Percentiles rank a stretch among this genome's conserved stretches.
Evolutionary conservation across 2,329 filamentous ascomycete genomes (phyloP).

Genomic region (Xylogone sp.): DNA sequence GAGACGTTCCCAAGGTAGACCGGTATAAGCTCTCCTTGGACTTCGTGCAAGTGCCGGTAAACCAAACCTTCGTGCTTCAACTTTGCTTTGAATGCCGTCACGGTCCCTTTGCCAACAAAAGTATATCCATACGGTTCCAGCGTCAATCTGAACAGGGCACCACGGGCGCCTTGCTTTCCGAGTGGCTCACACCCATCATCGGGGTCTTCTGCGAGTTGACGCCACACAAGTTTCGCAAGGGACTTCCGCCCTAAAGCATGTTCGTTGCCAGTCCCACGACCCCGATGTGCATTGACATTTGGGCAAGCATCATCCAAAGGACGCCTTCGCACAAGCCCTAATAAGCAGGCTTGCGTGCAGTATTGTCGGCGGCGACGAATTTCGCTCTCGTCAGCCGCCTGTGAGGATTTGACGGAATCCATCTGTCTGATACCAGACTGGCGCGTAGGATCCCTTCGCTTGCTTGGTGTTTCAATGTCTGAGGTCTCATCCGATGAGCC

Average conservation of each 20-base stretch:
- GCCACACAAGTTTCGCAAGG: slow-evolving; percentile 10
- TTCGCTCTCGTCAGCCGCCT: slow-evolving; percentile 13
- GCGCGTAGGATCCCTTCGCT: too few relatives aligned
- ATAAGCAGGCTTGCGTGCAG: slow-evolving; percentile 14
- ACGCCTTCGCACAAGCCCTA: slow-evolving; percentile 14
- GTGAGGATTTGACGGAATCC: too few relatives aligned
- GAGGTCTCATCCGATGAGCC: too few relatives aligned
- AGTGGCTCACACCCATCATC: slow-evolving; percentile 16
- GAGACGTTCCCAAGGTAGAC: slow-evolving; percentile 36
- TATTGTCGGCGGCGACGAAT: slow-evolving; percentile 12
- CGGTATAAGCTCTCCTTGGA: slow-evolving; percentile 34
- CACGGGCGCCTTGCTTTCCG: slow-evolving; percentile 28
- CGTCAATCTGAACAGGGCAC: slow-evolving; percentile 38
- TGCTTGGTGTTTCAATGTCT: too few relatives aligned
- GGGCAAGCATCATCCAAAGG: slow-evolving; percentile 14
- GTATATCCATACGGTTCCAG: slow-evolving; percentile 39
- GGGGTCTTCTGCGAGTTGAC: slow-evolving; percentile 11
- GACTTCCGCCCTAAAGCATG: slow-evolving; percentile 12
- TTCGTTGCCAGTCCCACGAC: slow-evolving; percentile 5
- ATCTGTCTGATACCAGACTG: too few relatives aligned
- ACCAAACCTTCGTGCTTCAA: slow-evolving; percentile 33
- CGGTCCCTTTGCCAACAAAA: slow-evolving; percentile 38
- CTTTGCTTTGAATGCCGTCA: slow-evolving; percentile 26
- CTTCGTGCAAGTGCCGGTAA: slow-evolving; percentile 29
- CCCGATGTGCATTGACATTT: slow-evolving; percentile 14